Evolutionary conservation across 495 filamentous ascomycete genomes (phyloP), one percentile per base, ranked within the genome.

Genomic region (Penicillium nucicola): DNA sequence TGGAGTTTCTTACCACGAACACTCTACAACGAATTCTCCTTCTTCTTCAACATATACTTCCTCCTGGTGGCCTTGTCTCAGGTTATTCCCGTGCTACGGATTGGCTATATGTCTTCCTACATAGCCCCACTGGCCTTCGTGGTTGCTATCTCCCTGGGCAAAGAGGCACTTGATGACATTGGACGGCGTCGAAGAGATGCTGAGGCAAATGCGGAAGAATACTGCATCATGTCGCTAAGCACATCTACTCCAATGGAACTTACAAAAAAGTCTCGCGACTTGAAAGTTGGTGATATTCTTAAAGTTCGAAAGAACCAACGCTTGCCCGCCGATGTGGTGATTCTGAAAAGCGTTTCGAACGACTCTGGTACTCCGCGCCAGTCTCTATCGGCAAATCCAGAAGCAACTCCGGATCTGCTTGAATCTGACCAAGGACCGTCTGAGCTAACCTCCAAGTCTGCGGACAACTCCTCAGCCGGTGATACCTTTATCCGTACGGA

Each of bases 31-130:
- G 95, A 99, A 58, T 99, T 99, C 63, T 96, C 90, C 38, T 97
- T 97, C 72, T 99, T 99, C 71, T 96, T 97, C 79, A 99, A 99
- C 76, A 85, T 97, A 62, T 99, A 99, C 61, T 99, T 97, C 67
- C 78, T 99, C 7, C 78, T 97, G 5, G 95, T 99, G 4, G 95
- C 95, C 7, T 70, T 97, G 35, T 96, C 91, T 12, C 95, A 99
- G 70, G 85, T 88, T 33, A 88, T 99, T 48, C 90, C 91, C 13
- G 77, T 88, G 7, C 68, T 99, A 34, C 81, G 89, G 28, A 96
- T 99, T 59, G 95, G 95, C 37, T 97, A 95, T 64, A 80, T 97
- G 52, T 90, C 88, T 11, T 96, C 93, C 2, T 99, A 97, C 58
- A 85, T 97, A 62, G 92, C 87, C 13, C 95, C 95, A 11, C 69